phyloP scores from a whole-genome alignment of 2,329 filamentous ascomycete genomes.

The Beauveria brongniartii region DNA sequence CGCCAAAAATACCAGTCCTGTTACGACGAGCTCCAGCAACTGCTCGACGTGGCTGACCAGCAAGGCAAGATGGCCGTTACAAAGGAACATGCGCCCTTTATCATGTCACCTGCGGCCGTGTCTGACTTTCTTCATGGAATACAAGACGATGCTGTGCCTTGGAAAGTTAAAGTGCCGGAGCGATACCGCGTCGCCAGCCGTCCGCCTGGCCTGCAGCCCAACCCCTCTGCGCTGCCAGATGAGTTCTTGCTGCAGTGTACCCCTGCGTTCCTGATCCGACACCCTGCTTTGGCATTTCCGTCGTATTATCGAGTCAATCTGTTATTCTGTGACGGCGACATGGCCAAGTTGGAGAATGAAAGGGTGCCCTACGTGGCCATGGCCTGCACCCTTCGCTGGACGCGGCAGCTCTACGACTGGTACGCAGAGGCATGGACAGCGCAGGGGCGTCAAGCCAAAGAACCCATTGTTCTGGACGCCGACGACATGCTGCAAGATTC shows the following conservation, averaged over 20 bases:
- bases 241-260: slow-evolving; percentile 25
- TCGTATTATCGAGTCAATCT: slow-evolving; percentile 18
- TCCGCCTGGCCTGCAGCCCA: slow-evolving; percentile 6
- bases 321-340: not conserved
- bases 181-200: not conserved
- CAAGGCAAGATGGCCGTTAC: not conserved
- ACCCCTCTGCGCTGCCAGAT: slow-evolving; percentile 27
- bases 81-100: not conserved
- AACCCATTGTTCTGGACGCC: not conserved
- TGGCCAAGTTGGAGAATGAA: not conserved
- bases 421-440: not conserved
- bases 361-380: not conserved
- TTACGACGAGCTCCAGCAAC: not conserved
- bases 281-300: slow-evolving; percentile 30
- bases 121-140: not conserved
- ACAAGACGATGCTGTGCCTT: not conserved
- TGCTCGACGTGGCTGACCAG: not conserved
- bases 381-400: slow-evolving; percentile 3
- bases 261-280: slow-evolving; percentile 28
- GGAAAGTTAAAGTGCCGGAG: not conserved
- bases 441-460: not conserved
- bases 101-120: not conserved
- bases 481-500: not conserved
- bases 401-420: slow-evolving; percentile 4
- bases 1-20: not conserved